Evolutionary conservation across 2,329 filamentous ascomycete genomes (phyloP).

Genomic region (Botryotinia narcissicola): DNA sequence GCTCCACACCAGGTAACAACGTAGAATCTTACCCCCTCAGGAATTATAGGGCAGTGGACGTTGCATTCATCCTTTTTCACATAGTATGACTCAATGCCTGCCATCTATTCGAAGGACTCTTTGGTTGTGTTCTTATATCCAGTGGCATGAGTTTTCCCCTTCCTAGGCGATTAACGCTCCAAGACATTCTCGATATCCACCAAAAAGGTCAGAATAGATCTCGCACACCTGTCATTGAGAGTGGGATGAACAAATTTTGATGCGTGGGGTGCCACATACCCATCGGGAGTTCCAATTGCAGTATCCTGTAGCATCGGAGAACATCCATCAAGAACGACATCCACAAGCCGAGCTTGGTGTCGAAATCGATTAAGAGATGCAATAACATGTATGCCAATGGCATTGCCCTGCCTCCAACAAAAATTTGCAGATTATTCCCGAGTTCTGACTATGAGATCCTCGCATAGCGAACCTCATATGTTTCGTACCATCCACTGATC

Average conservation of each 20-base stretch:
- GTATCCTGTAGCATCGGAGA: not conserved
- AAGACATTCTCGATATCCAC: not conserved
- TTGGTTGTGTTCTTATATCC: not conserved
- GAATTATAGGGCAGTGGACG: not conserved
- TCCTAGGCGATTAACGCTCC: not conserved
- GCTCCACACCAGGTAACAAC: not conserved
- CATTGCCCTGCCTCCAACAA: not conserved
- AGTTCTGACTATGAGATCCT: not conserved
- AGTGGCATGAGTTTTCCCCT: not conserved
- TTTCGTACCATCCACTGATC: slow-evolving; percentile 6
- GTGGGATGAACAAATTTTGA: not conserved
- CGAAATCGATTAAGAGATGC: not conserved
- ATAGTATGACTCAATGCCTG: not conserved
- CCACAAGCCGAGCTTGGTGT: not conserved
- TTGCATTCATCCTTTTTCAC: not conserved
- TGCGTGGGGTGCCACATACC: too few relatives aligned
- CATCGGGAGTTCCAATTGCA: not conserved
- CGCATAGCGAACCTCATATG: slow-evolving; percentile 13
- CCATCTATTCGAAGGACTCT: not conserved
- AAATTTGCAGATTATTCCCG: not conserved
- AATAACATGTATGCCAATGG: not conserved
- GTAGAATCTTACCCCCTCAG: not conserved
- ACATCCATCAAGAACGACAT: not conserved
- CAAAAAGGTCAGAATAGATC: not conserved
- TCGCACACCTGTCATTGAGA: not conserved